A percentile compares a stretch with the other conserved stretches of the same genome.
These are phyloP conservation scores for Hanseniaspora guilliermondii DNA, from an alignment of 805 yeast species.

Conservation along the genomic window DNA sequence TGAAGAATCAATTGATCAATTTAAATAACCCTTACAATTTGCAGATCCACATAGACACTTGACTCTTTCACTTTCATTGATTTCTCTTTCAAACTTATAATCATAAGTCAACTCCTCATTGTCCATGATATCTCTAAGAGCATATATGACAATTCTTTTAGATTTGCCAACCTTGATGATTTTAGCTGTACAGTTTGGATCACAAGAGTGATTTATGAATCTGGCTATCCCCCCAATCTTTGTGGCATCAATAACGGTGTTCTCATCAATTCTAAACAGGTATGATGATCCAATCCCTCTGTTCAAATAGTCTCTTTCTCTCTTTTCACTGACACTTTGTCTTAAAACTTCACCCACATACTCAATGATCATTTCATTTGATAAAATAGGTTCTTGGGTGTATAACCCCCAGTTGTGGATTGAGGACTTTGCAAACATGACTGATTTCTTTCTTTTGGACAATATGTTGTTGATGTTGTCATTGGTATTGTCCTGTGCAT, in stretches of 20 bases:
- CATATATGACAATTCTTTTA: slow-evolving; percentile 88
- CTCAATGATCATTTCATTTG: slow-evolving; percentile 93
- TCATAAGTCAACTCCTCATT: slow-evolving; percentile 92
- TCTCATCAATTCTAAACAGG: slow-evolving; percentile 82
- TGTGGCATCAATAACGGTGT: slow-evolving; percentile 92
- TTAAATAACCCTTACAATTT: slow-evolving; percentile 83
- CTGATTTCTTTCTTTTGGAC: slow-evolving; percentile 83
- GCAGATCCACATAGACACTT: slow-evolving; percentile 92
- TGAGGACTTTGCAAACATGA: slow-evolving; percentile 91
- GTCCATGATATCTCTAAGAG: slow-evolving; percentile 72
- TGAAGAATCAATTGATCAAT: slow-evolving; percentile 29
- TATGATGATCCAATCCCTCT: slow-evolving; percentile 95
- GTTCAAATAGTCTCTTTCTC: slow-evolving; percentile 73
- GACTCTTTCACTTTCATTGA: slow-evolving; percentile 74
- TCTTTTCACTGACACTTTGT: slow-evolving; percentile 84
- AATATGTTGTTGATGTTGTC: slow-evolving; percentile 27
- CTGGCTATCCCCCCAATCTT: slow-evolving; percentile 95
- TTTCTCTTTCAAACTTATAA: slow-evolving; percentile 86
- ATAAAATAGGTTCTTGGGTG: slow-evolving; percentile 91
- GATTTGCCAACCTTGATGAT: slow-evolving; percentile 89
- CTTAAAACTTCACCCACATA: slow-evolving; percentile 92
- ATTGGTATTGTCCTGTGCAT: slow-evolving; percentile 7
- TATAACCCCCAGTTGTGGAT: slow-evolving; percentile 97
- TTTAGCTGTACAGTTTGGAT: slow-evolving; percentile 94
- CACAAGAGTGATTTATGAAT: slow-evolving; percentile 93